Conservation (phyloP, 1,284 basidiomycete species). For the Moniliophthora roreri region DNA sequence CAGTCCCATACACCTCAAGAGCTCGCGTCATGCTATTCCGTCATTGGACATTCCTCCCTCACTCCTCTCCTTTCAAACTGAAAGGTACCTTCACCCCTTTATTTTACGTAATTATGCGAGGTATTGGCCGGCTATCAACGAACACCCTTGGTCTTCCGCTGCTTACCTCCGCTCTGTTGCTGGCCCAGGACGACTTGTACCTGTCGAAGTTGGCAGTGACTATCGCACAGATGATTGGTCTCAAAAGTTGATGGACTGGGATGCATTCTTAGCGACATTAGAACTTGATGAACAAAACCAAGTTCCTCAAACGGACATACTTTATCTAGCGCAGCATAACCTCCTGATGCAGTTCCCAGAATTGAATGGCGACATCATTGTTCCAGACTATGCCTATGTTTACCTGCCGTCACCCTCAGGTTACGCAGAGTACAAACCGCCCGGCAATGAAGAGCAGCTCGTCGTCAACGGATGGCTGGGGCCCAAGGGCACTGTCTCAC, state of each 20-base stretch:
- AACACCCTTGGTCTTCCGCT: conserved; percentile 67
- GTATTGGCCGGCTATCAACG: conserved; percentile 71
- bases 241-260: conserved; percentile 80
- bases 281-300: conserved; percentile 38
- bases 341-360: conserved; percentile 84
- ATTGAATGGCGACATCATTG: conserved; percentile 69
- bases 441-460: conserved; percentile 65
- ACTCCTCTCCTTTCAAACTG: conserved; percentile 48
- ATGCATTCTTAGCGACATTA: conserved; percentile 65
- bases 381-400: conserved; percentile 89
- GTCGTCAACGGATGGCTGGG: conserved; percentile 91
- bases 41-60: conserved; percentile 50
- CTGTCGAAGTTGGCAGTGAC: conserved; percentile 86
- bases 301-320: conserved; percentile 27
- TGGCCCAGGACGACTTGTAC: conserved; percentile 83
- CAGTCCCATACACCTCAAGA: conserved; percentile 15
- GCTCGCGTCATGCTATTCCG: conserved; percentile 33
- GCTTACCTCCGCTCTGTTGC: conserved; percentile 66
- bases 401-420: conserved; percentile 47
- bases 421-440: conserved; percentile 60
- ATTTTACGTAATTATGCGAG: conserved; percentile 61
- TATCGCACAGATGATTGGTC: conserved; percentile 85
- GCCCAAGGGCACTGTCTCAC: conserved; percentile 73
- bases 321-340: conserved; percentile 94
- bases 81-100: conserved; percentile 60